Base-by-base conservation (phyloP, 805 yeast species). In the Allodekkera sacchari region DNA sequence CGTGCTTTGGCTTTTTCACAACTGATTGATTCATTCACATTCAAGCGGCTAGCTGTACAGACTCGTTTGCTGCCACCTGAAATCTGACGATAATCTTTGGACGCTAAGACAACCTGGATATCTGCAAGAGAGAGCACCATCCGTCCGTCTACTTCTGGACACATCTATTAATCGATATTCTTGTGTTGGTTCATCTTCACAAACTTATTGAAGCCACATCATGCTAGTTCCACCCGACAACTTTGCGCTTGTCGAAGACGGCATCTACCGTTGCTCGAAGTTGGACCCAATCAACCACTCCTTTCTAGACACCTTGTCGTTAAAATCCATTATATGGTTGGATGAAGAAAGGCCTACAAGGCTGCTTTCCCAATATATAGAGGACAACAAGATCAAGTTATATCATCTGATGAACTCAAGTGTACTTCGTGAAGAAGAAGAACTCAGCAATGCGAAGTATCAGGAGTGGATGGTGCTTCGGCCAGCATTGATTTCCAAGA, bases 191-290 rank as follows among this genome's bases (percentile, higher is more conserved):
- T n/a, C n/a, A n/a, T n/a, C n/a, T n/a, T n/a, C n/a, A n/a, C n/a
- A n/a, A n/a, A n/a, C n/a, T n/a, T n/a, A 3, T 14, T 18, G 13
- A 17, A 29, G n/a, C 18, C 13, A 18, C 25, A 23, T 25, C 18
- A 85, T 87, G 96, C 64, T 87, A 20, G 83, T 88, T 1, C 94
- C 95, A 2, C 97, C 98, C 1, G 89, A 85, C 30, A 83, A 83
- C 51, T 92, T 83, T 60, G 95, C 95, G 0, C 65, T 85, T 19
- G 96, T 88, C 4, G 96, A 92, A 56, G 77, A 79, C 17, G 94
- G 94, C 0, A 61, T 89, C 2, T 80, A 83, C 57, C 67, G 96
- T 33, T 83, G 96, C 47, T 70, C 92, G 4, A 75, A 77, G 44
- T 57, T 89, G 8, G 89, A 82, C 37, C 72, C 83, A 1, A 74